These are phyloP conservation scores for Candida smagusa DNA, from an alignment of 1,139 yeast species.

Conservation along the genomic window DNA sequence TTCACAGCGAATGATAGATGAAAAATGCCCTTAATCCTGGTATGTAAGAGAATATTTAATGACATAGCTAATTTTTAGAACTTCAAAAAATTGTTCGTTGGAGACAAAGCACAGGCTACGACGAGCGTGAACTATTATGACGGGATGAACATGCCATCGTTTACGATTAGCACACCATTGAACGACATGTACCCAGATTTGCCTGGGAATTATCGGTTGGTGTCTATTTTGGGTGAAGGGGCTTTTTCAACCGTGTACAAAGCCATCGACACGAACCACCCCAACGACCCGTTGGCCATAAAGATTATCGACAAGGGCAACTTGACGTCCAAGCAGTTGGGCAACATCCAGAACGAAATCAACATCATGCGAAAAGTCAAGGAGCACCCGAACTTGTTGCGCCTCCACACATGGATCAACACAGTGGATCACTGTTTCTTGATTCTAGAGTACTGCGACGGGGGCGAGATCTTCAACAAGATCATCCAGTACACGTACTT, in stretches of 20 bases:
- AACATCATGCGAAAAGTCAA: slow-evolving; percentile 73
- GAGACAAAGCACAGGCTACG: slow-evolving; percentile 1
- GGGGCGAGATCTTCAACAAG: slow-evolving; percentile 94
- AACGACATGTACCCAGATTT: slow-evolving; percentile 12
- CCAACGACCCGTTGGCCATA: slow-evolving; percentile 65
- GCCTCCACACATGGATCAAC: slow-evolving; percentile 62
- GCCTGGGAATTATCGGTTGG: slow-evolving; percentile 19
- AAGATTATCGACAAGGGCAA: slow-evolving; percentile 77
- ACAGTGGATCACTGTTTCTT: slow-evolving; percentile 64
- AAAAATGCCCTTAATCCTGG: slow-evolving; percentile 19
- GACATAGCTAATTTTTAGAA: slow-evolving; percentile 9
- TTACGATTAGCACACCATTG: slow-evolving; percentile 5
- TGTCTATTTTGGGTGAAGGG: slow-evolving; percentile 63
- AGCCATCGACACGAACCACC: slow-evolving; percentile 48
- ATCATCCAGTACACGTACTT: slow-evolving; percentile 90
- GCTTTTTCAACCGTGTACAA: slow-evolving; percentile 87
- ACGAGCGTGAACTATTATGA: background rate
- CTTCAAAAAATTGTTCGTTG: slow-evolving; percentile 14
- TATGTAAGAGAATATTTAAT: slow-evolving; percentile 9
- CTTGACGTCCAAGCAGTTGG: slow-evolving; percentile 45
- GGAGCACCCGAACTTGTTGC: slow-evolving; percentile 67
- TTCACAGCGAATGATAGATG: slow-evolving; percentile 2
- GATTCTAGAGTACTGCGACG: slow-evolving; percentile 79
- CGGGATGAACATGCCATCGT: slow-evolving; percentile 3
- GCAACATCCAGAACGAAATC: slow-evolving; percentile 76